phyloP scores from a whole-genome alignment of 2,329 filamentous ascomycete species.

The Microcera coccophila region DNA sequence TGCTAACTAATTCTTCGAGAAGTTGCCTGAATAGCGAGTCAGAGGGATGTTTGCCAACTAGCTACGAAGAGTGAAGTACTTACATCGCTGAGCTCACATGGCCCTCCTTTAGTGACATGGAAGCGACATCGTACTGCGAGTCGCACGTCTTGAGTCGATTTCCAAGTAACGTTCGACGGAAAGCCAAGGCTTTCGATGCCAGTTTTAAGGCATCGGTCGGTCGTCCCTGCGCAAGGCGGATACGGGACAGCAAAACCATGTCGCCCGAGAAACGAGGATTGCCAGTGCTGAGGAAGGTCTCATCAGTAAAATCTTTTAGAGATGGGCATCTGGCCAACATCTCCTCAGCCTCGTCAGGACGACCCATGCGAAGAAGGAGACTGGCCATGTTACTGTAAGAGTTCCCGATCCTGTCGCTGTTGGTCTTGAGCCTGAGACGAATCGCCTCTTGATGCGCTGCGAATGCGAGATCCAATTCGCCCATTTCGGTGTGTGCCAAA shows the following conservation, averaged over 20 bases:
- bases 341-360: constrained; percentile 33
- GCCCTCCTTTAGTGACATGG: constrained; percentile 13
- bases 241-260: constrained; percentile 24
- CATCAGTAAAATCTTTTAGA: constrained; percentile 34
- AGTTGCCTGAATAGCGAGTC: constrained; percentile 10
- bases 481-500: constrained; percentile 32
- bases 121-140: constrained; percentile 22
- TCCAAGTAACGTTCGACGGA: constrained; percentile 21
- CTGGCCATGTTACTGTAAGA: constrained; percentile 38
- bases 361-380: constrained; percentile 31
- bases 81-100: constrained; percentile 20
- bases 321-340: constrained; percentile 28
- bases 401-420: constrained; percentile 34
- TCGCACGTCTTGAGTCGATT: constrained; percentile 24
- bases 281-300: constrained; percentile 33
- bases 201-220: constrained; percentile 18
- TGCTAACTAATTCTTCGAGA: constrained; percentile 19
- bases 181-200: constrained; percentile 21
- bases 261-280: constrained; percentile 26
- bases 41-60: constrained; percentile 4
- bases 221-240: constrained; percentile 15
- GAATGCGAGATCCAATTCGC: constrained; percentile 27
- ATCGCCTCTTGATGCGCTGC: constrained; percentile 29
- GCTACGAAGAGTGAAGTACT: constrained; percentile 7
- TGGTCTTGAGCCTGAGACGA: constrained; percentile 26